These are phyloP conservation scores for Neoboletus subvelutipes DNA, from an alignment of 768 basidiomycete species.

Conservation along the genomic window DNA sequence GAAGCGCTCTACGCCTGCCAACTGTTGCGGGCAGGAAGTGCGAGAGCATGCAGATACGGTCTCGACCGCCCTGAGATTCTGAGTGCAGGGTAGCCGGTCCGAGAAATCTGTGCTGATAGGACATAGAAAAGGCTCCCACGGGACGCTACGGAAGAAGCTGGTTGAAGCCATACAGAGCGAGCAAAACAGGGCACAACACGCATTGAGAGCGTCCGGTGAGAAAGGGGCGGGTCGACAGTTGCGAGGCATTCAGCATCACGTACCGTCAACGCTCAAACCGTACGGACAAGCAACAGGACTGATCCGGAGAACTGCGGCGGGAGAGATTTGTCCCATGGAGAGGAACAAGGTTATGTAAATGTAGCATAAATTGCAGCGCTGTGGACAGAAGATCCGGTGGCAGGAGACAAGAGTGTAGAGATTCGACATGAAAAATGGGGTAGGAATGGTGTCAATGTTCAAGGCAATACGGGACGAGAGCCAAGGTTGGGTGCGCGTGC, in stretches of 20 bases:
- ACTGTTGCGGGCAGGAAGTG: not conserved
- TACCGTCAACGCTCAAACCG: not conserved
- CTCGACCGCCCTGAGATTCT: not conserved
- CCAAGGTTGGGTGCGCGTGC: not conserved
- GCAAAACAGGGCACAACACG: not conserved
- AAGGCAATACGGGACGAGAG: not conserved
- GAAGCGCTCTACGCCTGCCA: not conserved
- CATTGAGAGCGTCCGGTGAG: not conserved
- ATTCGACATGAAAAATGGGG: not conserved
- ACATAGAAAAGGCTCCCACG: slow-evolving; percentile 7
- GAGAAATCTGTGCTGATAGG: not conserved
- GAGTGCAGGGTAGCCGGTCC: slow-evolving; percentile 1
- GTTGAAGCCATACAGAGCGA: not conserved
- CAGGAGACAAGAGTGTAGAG: not conserved
- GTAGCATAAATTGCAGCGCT: not conserved
- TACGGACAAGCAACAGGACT: not conserved
- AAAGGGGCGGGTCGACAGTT: not conserved
- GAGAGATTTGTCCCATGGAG: not conserved
- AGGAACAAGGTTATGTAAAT: too few species aligned
- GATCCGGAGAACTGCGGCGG: not conserved
- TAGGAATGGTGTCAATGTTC: not conserved
- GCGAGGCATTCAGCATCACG: not conserved
- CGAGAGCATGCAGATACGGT: not conserved
- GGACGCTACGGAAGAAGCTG: not conserved
- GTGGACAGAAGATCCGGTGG: not conserved